These are phyloP conservation scores for Brassica juncea DNA, from an alignment of 345 rosid genomes.

Conservation along the genomic window DNA sequence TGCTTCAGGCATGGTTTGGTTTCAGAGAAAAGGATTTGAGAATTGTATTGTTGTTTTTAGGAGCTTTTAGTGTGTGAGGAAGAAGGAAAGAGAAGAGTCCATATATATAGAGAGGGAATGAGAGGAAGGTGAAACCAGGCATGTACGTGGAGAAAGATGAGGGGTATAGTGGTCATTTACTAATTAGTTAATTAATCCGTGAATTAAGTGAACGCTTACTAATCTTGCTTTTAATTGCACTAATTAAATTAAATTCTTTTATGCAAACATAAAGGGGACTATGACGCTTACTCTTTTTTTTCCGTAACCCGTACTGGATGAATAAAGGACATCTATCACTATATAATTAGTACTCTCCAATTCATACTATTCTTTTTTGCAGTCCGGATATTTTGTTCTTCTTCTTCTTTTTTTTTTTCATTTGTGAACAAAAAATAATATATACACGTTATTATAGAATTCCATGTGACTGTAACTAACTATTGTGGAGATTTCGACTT, in stretches of 20 bases:
- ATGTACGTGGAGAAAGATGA: not conserved
- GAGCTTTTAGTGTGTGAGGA: constrained; percentile 56
- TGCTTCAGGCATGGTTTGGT: constrained; percentile 81
- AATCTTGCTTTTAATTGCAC: constrained; percentile 24
- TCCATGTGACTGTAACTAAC: not conserved
- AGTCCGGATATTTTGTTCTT: no score
- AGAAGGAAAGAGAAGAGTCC: constrained; percentile 42
- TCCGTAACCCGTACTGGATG: constrained; percentile 26
- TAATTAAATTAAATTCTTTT: not conserved
- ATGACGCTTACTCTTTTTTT: not conserved
- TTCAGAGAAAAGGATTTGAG: not conserved
- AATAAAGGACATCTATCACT: constrained; percentile 19
- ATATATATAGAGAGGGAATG: constrained; percentile 46
- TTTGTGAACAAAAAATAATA: not conserved
- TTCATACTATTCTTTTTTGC: no score
- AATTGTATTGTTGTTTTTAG: not conserved
- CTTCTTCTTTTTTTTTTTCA: not conserved
- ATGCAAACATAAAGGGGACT: not conserved
- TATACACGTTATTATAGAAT: not conserved
- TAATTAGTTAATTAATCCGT: constrained; percentile 6
- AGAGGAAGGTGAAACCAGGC: constrained; percentile 20
- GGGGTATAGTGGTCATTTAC: constrained; percentile 11
- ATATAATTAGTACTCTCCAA: no score
- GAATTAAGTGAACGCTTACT: constrained; percentile 22
- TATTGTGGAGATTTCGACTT: not conserved